These are phyloP conservation scores for Magnusiomyces tetraspermus DNA, from an alignment of 1,139 yeast species.

Conservation along the genomic window DNA sequence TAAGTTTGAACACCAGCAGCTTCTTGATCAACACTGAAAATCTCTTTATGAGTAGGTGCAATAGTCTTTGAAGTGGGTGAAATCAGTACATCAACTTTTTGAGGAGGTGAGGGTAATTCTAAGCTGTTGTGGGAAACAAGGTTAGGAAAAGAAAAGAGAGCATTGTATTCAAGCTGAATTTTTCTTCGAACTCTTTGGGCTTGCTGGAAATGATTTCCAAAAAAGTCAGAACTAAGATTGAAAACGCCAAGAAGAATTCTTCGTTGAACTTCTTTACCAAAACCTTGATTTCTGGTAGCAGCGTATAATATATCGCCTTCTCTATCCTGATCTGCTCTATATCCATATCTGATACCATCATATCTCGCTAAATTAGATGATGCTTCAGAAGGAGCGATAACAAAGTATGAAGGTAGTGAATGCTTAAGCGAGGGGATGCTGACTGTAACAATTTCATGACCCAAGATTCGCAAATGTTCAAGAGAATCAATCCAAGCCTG, in stretches of 20 bases:
- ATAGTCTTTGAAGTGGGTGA: constrained; percentile 62
- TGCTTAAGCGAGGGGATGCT: constrained; percentile 60
- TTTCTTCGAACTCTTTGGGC: constrained; percentile 62
- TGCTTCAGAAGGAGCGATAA: constrained; percentile 88
- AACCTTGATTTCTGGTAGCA: constrained; percentile 51
- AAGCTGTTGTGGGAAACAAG: constrained; percentile 27
- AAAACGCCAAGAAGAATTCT: constrained; percentile 81
- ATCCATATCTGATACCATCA: constrained; percentile 85
- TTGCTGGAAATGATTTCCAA: constrained; percentile 65
- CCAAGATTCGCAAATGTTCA: constrained; percentile 36
- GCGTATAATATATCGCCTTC: constrained; percentile 39
- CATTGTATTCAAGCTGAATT: constrained; percentile 57
- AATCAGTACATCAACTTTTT: constrained; percentile 54
- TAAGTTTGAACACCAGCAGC: constrained; percentile 49
- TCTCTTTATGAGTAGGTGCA: constrained; percentile 47
- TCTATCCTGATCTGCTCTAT: constrained; percentile 36
- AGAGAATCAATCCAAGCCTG: constrained; percentile 42
- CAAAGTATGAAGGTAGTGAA: constrained; percentile 76
- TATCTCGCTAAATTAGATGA: constrained; percentile 82
- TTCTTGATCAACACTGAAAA: constrained; percentile 19
- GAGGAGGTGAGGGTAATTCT: background rate
- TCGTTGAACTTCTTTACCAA: constrained; percentile 76
- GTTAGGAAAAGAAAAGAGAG: constrained; percentile 48
- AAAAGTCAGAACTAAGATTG: constrained; percentile 65
- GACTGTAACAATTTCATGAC: constrained; percentile 52